Conservation (phyloP, 495 filamentous ascomycete genomes). For the Neurospora africana region DNA sequence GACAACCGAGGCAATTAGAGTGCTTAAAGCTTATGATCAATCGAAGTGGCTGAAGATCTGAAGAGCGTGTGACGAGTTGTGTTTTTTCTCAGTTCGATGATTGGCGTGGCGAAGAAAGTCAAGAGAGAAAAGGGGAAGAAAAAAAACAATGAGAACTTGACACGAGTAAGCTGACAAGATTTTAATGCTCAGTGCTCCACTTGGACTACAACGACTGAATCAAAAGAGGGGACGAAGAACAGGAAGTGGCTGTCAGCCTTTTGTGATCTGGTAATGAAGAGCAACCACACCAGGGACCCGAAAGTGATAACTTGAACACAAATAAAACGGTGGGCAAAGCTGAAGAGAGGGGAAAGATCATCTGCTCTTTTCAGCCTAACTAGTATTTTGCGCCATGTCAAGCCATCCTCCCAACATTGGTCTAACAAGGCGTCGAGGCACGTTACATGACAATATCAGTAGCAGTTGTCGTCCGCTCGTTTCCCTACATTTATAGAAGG, state of each 20-base stretch:
- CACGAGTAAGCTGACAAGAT: background rate
- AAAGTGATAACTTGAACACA: background rate
- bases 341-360: background rate
- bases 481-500: background rate
- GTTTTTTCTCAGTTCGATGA: background rate
- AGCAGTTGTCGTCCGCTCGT: background rate
- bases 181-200: background rate
- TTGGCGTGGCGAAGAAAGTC: background rate
- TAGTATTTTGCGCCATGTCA: background rate
- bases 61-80: background rate
- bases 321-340: background rate
- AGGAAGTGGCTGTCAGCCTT: background rate
- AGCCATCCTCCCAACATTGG: background rate
- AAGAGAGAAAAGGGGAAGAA: background rate
- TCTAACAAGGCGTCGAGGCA: background rate
- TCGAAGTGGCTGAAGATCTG: background rate
- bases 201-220: background rate
- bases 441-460: background rate
- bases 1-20: background rate
- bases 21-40: background rate
- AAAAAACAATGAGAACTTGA: background rate
- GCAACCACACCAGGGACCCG: background rate
- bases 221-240: background rate
- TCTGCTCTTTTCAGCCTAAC: background rate
- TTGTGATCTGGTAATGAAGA: background rate